Percentiles rank a stretch among this genome's conserved stretches.
Evolutionary conservation across 2,329 filamentous ascomycete genomes (phyloP).

Genomic region (Pyricularia pennisetigena): DNA sequence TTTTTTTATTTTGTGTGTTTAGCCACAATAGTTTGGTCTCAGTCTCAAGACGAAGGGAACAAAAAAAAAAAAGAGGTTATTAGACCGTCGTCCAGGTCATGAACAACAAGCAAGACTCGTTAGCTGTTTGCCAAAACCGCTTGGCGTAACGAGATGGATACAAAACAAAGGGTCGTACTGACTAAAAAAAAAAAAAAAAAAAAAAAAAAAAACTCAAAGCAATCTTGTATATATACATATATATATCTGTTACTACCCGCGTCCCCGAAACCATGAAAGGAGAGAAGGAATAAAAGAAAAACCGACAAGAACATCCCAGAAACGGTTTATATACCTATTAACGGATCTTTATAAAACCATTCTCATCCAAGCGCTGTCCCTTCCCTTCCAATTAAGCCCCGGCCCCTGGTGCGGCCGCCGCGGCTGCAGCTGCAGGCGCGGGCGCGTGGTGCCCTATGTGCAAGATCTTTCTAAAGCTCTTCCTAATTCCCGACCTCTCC

Average conservation of each 20-base stretch:
- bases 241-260: neutral
- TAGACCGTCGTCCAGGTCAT: neutral
- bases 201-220: neutral
- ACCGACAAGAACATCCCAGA: neutral
- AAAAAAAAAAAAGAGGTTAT: too few relatives aligned
- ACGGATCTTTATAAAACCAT: neutral
- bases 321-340: neutral
- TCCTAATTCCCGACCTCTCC: conserved; percentile 18
- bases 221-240: neutral
- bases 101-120: neutral
- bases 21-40: too few relatives aligned
- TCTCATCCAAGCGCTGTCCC: too few relatives aligned
- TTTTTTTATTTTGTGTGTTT: too few relatives aligned
- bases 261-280: neutral
- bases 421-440: conserved; percentile 1
- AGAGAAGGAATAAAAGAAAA: too few relatives aligned
- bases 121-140: neutral
- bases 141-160: neutral
- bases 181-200: neutral
- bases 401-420: neutral
- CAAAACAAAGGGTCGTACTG: neutral
- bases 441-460: conserved; percentile 21
- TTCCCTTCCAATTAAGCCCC: neutral
- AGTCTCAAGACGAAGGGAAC: too few relatives aligned
- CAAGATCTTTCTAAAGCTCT: conserved; percentile 23